Evolutionary conservation across 1,139 yeast genomes (phyloP), one percentile per base, ranked within the genome.

Genomic region (Debaryomyces nepalensis): DNA sequence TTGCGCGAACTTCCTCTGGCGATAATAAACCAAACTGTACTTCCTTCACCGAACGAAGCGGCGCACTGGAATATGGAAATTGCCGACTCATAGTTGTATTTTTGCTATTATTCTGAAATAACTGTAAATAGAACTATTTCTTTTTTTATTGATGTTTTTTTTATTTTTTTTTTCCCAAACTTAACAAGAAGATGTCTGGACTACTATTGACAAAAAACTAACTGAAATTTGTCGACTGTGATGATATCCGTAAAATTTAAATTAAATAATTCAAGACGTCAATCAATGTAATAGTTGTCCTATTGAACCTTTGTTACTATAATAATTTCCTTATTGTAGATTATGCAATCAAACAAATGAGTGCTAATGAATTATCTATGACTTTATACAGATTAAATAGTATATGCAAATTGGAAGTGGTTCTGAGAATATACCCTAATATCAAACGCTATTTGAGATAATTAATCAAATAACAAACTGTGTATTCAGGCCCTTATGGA

Each of bases 21-120:
- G 98, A 90, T 52, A 95, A 82, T 58, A 95, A 83, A 49, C 99
- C 99, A 74, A 95, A 95, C 75, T 93, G 99, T 59, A 91, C 97
- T 76, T 93, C 99, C 71, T 90, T 93, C 52, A 93, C 91, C 37
- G 96, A 84, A 66, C 97, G 87, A 67, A 93, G 81, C 43, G 98
- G 98, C 49, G 98, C 98, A 73, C 97, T 89, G 47, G 98, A 91
- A 75, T 87, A 90, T 61, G 97, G 95, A 66, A 91, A 90, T 61
- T 75, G 77, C 52, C 77, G 75, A 67, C 77, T 72, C 78, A 72
- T 73, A 40, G 30, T 53, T 46, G 20, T 33, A 26, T 29, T 24
- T 19, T 15, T 20, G 18, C 24, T 26, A 23, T 24, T 34, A 23
- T 22, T 33, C 20, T 37, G 40, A 29, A 37, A 30, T 37, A 23